Conservation (phyloP, 768 basidiomycete species). For the Coprinopsis strossmayeri region DNA sequence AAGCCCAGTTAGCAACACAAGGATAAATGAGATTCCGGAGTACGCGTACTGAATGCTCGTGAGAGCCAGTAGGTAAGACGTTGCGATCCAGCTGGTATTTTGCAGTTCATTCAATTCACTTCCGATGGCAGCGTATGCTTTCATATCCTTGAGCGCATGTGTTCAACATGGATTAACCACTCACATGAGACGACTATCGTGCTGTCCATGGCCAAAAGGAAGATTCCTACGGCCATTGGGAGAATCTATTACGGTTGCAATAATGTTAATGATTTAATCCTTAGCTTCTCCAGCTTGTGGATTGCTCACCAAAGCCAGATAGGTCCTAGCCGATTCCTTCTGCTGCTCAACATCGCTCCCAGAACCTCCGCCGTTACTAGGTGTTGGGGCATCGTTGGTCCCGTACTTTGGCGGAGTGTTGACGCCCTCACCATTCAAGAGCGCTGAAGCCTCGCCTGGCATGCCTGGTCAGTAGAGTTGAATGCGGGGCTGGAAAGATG, state of each 20-base stretch:
- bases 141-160: neutral
- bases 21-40: too few relatives aligned
- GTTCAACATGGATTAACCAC: neutral
- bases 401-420: neutral
- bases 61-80: conserved; percentile 53
- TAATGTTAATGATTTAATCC: neutral
- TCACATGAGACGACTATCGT: conserved; percentile 16
- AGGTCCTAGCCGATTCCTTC: neutral
- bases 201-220: conserved; percentile 13
- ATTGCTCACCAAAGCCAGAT: conserved; percentile 2
- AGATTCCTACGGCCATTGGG: conserved; percentile 15
- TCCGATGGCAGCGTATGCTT: conserved; percentile 49
- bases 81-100: conserved; percentile 63
- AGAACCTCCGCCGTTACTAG: too few relatives aligned
- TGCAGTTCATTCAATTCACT: conserved; percentile 56
- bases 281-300: neutral
- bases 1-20: neutral
- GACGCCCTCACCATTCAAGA: neutral
- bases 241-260: conserved; percentile 2
- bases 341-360: conserved; percentile 4
- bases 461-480: too few relatives aligned
- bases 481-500: too few relatives aligned
- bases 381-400: too few relatives aligned
- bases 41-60: conserved; percentile 51
- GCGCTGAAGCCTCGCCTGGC: neutral